A percentile compares a stretch with the other conserved stretches of the same genome.
Conservation (phyloP, 495 filamentous ascomycete species). For the Penicillium riverlandense region DNA sequence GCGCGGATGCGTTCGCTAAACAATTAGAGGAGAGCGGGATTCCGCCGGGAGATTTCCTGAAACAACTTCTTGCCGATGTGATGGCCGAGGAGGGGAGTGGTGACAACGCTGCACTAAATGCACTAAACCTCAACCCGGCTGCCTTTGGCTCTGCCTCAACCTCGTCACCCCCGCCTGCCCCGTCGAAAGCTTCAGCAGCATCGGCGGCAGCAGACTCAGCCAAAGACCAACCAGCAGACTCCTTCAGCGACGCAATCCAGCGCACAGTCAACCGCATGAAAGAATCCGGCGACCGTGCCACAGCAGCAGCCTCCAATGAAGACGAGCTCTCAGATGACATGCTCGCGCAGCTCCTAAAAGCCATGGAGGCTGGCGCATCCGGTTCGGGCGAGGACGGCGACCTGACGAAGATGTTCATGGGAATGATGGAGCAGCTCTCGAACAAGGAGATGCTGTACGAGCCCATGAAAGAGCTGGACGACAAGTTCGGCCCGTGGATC, state of each 20-base stretch:
- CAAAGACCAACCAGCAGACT: constrained; percentile 32
- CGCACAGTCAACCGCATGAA: constrained; percentile 94
- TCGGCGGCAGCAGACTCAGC: constrained; percentile 13
- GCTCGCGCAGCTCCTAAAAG: constrained; percentile 77
- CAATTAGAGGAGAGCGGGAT: constrained; percentile 71
- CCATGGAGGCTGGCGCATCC: constrained; percentile 53
- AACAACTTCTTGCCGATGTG: constrained; percentile 72
- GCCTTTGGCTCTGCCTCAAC: constrained; percentile 1
- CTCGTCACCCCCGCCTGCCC: constrained; percentile 3
- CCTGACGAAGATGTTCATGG: constrained; percentile 84
- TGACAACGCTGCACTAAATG: constrained; percentile 22
- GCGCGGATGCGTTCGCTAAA: constrained; percentile 57
- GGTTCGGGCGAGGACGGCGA: constrained; percentile 73
- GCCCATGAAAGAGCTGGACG: constrained; percentile 93
- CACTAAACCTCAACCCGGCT: constrained; percentile 3
- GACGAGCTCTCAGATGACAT: constrained; percentile 69
- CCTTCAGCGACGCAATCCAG: constrained; percentile 85
- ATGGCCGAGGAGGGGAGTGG: constrained; percentile 66
- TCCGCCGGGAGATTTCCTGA: constrained; percentile 69
- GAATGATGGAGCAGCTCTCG: constrained; percentile 98
- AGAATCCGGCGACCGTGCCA: constrained; percentile 71
- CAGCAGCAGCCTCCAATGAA: constrained; percentile 57
- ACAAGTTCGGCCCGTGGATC: constrained; percentile 87
- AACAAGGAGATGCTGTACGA: constrained; percentile 98
- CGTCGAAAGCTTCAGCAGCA: constrained; percentile 8